Base-by-base conservation (phyloP, 495 filamentous ascomycete genomes). In the Xylona heveae region DNA sequence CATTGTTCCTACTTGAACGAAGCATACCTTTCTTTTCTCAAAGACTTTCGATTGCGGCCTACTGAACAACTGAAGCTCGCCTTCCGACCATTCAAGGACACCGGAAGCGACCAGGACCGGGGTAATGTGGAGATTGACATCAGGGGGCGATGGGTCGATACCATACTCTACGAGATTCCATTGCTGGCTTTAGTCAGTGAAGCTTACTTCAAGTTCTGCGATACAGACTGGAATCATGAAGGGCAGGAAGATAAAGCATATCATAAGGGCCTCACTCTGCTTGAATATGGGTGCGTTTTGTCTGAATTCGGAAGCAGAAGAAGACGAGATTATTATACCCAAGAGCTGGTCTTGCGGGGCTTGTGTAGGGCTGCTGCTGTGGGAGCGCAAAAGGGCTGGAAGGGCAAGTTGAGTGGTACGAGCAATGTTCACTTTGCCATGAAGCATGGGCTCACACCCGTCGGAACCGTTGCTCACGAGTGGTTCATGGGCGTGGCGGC, bases 401-500 rank as follows among this genome's bases (percentile, higher is more conserved):
- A 55, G 4, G 88, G 88, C 1, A 70, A 68, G 38, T 61, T 95
- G 30, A 68, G 70, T 1, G 88, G 88, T 0, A 92, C 88, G 1
- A 93, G 83, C 50, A 97, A 97, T 46, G 90, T 95, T 14, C 88
- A 97, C 46, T 76, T 95, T 38, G 88, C 88, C 12, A 90, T 90
- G 78, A 78, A 80, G 46, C 79, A 85, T 48, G 68, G 66, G 14
- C 64, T 88, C 18, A 53, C 66, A 5, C 78, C 85, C 0, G 70
- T 97, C 13, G 88, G 88, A 10, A 97, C 88, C 2, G 84, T 97
- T 1, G 88, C 90, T 0, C 88, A 97, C 40, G 88, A 97, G 53
- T 97, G 90, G 90, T 94, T 92, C 55, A 97, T 97, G 88, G 80
- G 79, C 24, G 80, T 91, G 33, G 88, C 88, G 10, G 84, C 88